A percentile compares a stretch with the other conserved stretches of the same genome.
Conservation (phyloP, 768 basidiomycete genomes). For the Boletus vermiculosoides region DNA sequence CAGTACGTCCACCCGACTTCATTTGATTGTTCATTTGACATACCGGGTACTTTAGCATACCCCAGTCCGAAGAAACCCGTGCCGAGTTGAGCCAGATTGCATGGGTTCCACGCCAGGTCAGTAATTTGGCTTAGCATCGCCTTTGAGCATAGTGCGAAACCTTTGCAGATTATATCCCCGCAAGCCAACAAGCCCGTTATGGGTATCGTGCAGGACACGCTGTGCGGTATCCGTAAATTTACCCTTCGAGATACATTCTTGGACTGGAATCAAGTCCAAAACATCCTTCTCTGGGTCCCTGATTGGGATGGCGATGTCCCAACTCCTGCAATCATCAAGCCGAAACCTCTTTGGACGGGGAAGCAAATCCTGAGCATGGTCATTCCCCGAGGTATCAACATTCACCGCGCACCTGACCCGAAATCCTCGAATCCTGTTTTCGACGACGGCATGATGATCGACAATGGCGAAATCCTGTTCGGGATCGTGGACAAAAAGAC, state of each 20-base stretch:
- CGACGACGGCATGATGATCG: constrained; percentile 94
- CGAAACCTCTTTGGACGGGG: constrained; percentile 96
- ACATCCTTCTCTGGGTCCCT: constrained; percentile 96
- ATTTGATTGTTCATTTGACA: constrained; percentile 7
- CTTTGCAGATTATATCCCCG: constrained; percentile 87
- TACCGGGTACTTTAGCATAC: constrained; percentile 58
- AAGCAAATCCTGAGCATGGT: constrained; percentile 93
- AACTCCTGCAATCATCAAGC: constrained; percentile 91
- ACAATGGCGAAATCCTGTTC: constrained; percentile 94
- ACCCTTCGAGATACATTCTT: constrained; percentile 93
- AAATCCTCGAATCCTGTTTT: constrained; percentile 77
- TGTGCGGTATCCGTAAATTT: constrained; percentile 96
- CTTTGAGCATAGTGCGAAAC: not conserved
- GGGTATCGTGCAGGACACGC: constrained; percentile 99
- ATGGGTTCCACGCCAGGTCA: constrained; percentile 95
- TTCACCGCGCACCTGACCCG: constrained; percentile 75
- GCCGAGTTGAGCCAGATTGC: constrained; percentile 98
- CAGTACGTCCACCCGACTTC: constrained; percentile 63
- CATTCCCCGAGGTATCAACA: constrained; percentile 95
- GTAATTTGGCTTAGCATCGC: constrained; percentile 8
- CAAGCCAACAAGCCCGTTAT: constrained; percentile 99
- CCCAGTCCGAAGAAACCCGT: constrained; percentile 97
- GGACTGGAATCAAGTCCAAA: constrained; percentile 95
- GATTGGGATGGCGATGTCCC: constrained; percentile 96
- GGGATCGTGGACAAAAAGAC: constrained; percentile 98